These are phyloP conservation scores for Macrocybe gigantea DNA, from an alignment of 768 basidiomycete species.

Conservation along the genomic window DNA sequence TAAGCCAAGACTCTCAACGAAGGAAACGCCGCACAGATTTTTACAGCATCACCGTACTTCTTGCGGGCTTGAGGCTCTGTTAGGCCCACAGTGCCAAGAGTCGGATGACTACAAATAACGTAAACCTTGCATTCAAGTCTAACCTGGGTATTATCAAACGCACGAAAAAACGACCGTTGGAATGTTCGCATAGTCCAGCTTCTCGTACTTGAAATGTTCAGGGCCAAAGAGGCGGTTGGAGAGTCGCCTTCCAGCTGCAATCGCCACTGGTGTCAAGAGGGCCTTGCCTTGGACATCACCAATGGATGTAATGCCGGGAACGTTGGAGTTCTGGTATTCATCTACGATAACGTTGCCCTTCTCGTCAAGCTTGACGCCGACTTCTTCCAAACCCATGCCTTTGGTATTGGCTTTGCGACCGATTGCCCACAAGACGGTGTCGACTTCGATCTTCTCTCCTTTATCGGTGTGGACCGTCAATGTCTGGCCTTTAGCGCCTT, in stretches of 20 bases:
- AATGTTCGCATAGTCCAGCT: conserved; percentile 85
- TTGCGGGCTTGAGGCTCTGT: conserved; percentile 87
- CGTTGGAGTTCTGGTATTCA: conserved; percentile 81
- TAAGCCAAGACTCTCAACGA: neutral
- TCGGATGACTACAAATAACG: conserved; percentile 64
- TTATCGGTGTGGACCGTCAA: conserved; percentile 73
- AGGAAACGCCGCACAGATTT: conserved; percentile 69
- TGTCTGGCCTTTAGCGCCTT: conserved; percentile 64
- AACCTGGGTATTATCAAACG: conserved; percentile 23
- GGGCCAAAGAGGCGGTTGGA: conserved; percentile 90
- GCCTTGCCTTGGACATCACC: conserved; percentile 94
- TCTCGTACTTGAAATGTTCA: conserved; percentile 79
- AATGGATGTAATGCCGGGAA: conserved; percentile 70
- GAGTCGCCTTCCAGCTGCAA: conserved; percentile 88
- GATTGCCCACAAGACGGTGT: conserved; percentile 90
- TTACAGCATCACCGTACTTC: conserved; percentile 84
- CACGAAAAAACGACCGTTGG: conserved; percentile 96
- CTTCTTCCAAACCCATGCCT: conserved; percentile 68
- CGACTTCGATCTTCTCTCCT: conserved; percentile 79
- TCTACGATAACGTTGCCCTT: conserved; percentile 88
- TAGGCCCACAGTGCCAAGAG: conserved; percentile 92
- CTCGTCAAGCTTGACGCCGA: conserved; percentile 68
- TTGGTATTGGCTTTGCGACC: conserved; percentile 82
- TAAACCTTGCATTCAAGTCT: neutral
- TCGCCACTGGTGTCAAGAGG: conserved; percentile 93